A percentile compares a stretch with the other conserved stretches of the same genome.
phyloP scores from a whole-genome alignment of 192 early-diverging fungal species.

The Blastocladiella britannica region DNA sequence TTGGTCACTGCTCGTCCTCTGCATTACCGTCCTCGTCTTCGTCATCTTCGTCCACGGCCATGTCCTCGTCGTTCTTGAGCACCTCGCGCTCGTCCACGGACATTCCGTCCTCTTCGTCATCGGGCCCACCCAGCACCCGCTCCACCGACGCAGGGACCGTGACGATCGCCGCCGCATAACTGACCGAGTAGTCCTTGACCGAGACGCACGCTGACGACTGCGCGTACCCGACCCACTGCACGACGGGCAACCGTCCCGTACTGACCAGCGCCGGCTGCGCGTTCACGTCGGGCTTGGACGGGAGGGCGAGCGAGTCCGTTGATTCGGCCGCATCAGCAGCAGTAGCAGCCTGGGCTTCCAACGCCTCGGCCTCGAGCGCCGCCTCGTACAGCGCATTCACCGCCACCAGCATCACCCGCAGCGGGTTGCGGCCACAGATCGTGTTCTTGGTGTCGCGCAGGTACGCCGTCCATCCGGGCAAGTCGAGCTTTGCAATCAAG shows the following conservation, averaged over 20 bases:
- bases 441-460: conserved; percentile 64
- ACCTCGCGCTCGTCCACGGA: conserved; percentile 5
- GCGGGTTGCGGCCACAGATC: conserved; percentile 84
- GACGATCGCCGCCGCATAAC: neutral
- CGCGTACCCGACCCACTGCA: neutral
- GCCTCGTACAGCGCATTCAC: conserved; percentile 15
- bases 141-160: neutral
- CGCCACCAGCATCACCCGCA: conserved; percentile 58
- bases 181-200: neutral
- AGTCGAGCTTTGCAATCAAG: conserved; percentile 39
- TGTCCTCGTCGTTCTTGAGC: neutral
- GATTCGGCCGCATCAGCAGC: neutral
- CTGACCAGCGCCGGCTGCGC: neutral
- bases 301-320: neutral
- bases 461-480: conserved; percentile 43
- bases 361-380: neutral
- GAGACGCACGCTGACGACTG: neutral
- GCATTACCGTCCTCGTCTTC: too few species aligned
- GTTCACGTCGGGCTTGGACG: neutral
- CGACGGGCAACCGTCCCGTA: neutral
- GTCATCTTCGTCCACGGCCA: too few species aligned
- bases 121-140: neutral
- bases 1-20: too few species aligned
- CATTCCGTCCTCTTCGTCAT: neutral
- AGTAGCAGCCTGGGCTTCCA: too few species aligned